phyloP scores from a whole-genome alignment of 768 basidiomycete species.

The Russula olivacea region DNA sequence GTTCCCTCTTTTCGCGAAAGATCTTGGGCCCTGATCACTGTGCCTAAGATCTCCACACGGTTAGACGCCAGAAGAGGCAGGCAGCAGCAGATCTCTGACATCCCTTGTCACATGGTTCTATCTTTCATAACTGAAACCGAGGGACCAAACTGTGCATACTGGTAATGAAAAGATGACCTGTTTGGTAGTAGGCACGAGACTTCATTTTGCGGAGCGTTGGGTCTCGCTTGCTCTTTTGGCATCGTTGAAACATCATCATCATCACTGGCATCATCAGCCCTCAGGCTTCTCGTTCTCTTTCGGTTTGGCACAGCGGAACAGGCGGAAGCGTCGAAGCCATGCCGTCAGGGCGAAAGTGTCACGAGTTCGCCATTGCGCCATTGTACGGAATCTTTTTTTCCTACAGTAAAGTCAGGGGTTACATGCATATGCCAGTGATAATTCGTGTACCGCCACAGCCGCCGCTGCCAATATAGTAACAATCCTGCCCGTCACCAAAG shows the following conservation, averaged over 20 bases:
- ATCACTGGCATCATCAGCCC: not conserved
- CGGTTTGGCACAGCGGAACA: not conserved
- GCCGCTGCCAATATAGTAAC: no score
- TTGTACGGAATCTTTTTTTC: not conserved
- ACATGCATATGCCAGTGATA: no score
- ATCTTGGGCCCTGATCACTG: not conserved
- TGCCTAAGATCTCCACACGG: not conserved
- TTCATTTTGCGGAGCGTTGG: not conserved
- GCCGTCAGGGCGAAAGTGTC: constrained; percentile 10
- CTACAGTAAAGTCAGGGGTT: not conserved
- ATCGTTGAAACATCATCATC: not conserved
- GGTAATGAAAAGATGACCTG: no score
- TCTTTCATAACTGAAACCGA: not conserved
- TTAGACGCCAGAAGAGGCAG: not conserved
- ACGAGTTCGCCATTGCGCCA: not conserved
- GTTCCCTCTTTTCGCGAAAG: not conserved
- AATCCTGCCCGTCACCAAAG: no score
- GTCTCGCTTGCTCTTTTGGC: not conserved
- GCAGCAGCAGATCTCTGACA: not conserved
- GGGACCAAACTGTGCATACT: not conserved
- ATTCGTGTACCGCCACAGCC: not conserved
- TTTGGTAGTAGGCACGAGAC: not conserved
- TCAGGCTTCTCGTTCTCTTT: not conserved
- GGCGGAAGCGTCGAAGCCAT: not conserved
- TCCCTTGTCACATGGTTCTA: not conserved